phyloP scores from a whole-genome alignment of 2,329 filamentous ascomycete genomes.

The Clonostachys sp. region DNA sequence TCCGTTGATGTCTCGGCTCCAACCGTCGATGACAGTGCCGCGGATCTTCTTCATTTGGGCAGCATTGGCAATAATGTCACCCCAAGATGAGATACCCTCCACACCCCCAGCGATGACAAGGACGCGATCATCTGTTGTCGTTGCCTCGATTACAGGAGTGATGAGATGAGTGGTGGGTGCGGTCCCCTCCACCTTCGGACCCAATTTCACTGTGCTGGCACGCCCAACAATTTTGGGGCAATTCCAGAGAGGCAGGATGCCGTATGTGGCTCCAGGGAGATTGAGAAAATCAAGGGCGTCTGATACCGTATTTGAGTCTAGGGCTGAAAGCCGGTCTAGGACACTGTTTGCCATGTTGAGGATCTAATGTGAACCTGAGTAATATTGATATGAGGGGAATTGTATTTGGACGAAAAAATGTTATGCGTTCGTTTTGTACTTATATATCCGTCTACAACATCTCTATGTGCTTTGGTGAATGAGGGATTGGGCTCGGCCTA shows the following conservation, averaged over 20 bases:
- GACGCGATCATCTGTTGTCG: neutral
- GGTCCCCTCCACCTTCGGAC: conserved; percentile 5
- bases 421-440: no score
- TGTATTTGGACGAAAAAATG: no score
- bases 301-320: conserved; percentile 11
- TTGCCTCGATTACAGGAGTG: neutral
- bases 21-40: conserved; percentile 21
- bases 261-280: conserved; percentile 9
- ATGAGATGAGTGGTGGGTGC: neutral
- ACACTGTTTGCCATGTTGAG: neutral
- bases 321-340: conserved; percentile 6
- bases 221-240: conserved; percentile 11
- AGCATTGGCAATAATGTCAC: conserved; percentile 10
- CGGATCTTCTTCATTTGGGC: conserved; percentile 14
- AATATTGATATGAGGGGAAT: no score
- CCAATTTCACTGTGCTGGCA: conserved; percentile 9
- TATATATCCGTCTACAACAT: no score
- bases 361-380: no score
- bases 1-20: conserved; percentile 24
- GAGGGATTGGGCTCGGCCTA: no score
- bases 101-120: conserved; percentile 5
- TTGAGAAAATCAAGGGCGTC: conserved; percentile 10
- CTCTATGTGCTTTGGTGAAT: no score
- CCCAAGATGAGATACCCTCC: conserved; percentile 11
- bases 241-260: conserved; percentile 9